Base-by-base conservation (phyloP, 176 grass and related monocot genomes). In the Triticum monococcum region DNA sequence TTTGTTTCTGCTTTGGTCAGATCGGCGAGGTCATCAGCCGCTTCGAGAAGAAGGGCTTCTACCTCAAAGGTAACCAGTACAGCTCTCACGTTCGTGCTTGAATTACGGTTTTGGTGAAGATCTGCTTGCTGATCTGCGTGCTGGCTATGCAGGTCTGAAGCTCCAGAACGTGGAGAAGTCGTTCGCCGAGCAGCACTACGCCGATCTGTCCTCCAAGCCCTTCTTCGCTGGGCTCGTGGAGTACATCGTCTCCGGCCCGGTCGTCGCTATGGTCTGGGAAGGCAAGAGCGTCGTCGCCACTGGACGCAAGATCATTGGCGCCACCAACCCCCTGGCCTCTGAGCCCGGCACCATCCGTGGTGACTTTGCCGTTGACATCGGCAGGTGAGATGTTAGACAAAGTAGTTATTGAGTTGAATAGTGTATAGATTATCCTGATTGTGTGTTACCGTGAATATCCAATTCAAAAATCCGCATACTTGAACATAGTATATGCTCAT, bases 11-110 rank as follows among this genome's bases (percentile, higher is more conserved):
- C 13, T 9, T 85, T 6, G 2, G 17, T 61, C 87, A 98, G 96
- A 84, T 98, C 71, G 96, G 96, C 20, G 96, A 98, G 69, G 91
- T 98, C 86, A 95, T 98, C 81, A 48, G 93, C 83, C 89, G 96
- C 40, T 98, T 98, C 25, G 96, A 98, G 91, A 93, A 98, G 93
- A 98, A 98, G 87, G 96, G 96, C 16, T 98, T 98, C 88, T 99
- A 99, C 89, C 80, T 99, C 67, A 99, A 91, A 78, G 97, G 97
- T 97, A 84, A 67, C 17, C 3, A 20, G 18, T 12, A 13, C 17
- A 0, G 12, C 6, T 6, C 13, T 40, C 59, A 20, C 2, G 9
- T 14, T 40, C 16, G 3, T 37, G 31, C 17, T 76, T 68, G 2
- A 0, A 1, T 79, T 68, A 2, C 31, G 32, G 9, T 65, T 22